Evolutionary conservation across 1,284 basidiomycete species (phyloP), one percentile per base, ranked within the genome.

Genomic region (Ceratobasidium sp.): DNA sequence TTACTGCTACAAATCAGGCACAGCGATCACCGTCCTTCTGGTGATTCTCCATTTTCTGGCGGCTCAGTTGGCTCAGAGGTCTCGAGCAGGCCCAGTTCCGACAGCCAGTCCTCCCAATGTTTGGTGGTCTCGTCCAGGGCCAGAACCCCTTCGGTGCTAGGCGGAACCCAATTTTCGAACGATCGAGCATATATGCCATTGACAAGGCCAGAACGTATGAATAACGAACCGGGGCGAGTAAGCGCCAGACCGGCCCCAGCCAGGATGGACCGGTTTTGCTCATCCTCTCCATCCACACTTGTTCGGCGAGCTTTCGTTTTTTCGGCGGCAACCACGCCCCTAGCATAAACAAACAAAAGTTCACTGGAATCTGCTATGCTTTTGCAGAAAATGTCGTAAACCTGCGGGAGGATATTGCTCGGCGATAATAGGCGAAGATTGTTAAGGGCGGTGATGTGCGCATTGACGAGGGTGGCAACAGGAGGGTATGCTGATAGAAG

Each of bases 341-440:
- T 83, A 58, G 85, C 78, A 76, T 88, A 89, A 4, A 77, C 78
- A 32, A 87, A 74, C 36, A 89, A 76, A 1, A 83, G 81, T 10
- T 80, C 79, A 1, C 84, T 84, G 1, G 82, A 81, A 28, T 79
- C 79, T 0, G 80, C 83, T 3, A 96, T 81, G 1, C 85, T 82
- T 1, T 78, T 79, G 55, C 90, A 87, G 55, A 93, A 82, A 3
- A 83, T 79, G 0, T 77, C 76, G 0, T 83, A 78, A 1, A 94
- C 78, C 36, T 84, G 79, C 1, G 78, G 79, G 58, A 85, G 81
- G 48, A 89, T 83, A 48, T 83, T 82, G 6, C 87, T 80, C 0
- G 94, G 92, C 0, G 93, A 92, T 10, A 97, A 85, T 9, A 95
- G 83, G 0, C 95, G 90, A 14, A 98, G 84, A 1, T 89, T 84